phyloP scores from a whole-genome alignment of 2,329 filamentous ascomycete species.

The Neonectria faginata region DNA sequence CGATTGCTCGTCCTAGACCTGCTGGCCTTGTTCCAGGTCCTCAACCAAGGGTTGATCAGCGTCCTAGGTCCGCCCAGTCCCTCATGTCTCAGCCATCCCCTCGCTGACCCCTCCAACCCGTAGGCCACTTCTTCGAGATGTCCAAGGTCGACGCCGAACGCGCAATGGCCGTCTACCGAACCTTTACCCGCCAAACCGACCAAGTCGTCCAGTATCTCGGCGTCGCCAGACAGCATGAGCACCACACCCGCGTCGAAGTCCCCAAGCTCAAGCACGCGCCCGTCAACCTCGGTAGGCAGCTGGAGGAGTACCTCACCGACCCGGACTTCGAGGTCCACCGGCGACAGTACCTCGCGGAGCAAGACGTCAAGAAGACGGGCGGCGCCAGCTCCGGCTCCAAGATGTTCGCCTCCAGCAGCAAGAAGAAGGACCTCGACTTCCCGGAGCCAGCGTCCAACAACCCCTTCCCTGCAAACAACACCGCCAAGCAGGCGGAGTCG shows the following conservation, averaged over 20 bases:
- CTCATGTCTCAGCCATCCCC: constrained; percentile 25
- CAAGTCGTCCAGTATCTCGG: constrained; percentile 90
- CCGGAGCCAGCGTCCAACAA: constrained; percentile 58
- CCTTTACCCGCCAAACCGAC: constrained; percentile 92
- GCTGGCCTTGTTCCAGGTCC: constrained; percentile 88
- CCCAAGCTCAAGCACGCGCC: constrained; percentile 98
- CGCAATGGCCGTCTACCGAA: constrained; percentile 91
- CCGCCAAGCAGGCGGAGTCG: constrained; percentile 49
- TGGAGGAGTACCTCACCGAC: constrained; percentile 95
- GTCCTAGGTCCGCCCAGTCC: constrained; percentile 77
- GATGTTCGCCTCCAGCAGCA: constrained; percentile 46
- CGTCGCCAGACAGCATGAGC: constrained; percentile 88
- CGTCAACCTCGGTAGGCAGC: constrained; percentile 86
- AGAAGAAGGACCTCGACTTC: constrained; percentile 52
- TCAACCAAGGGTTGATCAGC: constrained; percentile 98
- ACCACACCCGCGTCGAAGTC: constrained; percentile 91
- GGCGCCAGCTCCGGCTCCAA: constrained; percentile 49
- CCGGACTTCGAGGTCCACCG: constrained; percentile 95
- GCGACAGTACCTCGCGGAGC: constrained; percentile 89
- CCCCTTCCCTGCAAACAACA: constrained; percentile 55
- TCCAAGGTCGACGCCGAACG: constrained; percentile 93
- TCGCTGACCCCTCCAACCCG: constrained; percentile 34
- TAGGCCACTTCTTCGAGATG: constrained; percentile 98
- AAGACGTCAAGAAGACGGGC: constrained; percentile 74
- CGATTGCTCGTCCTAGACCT: constrained; percentile 91